Conservation (phyloP, 2,329 filamentous ascomycete species). For the Leptographium lundbergii region DNA sequence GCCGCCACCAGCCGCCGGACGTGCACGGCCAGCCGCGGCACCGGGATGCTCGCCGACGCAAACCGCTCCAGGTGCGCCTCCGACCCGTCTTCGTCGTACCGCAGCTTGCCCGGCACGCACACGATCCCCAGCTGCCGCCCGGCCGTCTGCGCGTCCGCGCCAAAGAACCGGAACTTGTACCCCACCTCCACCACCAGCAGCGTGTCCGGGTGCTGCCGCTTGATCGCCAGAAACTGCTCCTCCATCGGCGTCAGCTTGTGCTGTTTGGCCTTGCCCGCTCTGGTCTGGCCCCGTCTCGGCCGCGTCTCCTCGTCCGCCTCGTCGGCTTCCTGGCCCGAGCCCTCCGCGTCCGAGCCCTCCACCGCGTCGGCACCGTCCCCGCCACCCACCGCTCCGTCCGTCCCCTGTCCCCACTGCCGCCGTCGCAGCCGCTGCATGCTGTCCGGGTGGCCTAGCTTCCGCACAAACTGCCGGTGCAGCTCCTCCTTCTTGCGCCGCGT, state of each 20-base stretch:
- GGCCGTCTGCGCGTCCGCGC: slow-evolving; percentile 81
- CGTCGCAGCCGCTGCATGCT: slow-evolving; percentile 57
- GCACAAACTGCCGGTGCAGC: slow-evolving; percentile 74
- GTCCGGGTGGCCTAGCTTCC: slow-evolving; percentile 78
- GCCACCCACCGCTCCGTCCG: slow-evolving; percentile 55
- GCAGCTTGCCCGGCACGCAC: slow-evolving; percentile 88
- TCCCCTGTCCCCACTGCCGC: slow-evolving; percentile 24
- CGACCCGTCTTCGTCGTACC: slow-evolving; percentile 87
- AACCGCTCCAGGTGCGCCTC: slow-evolving; percentile 89
- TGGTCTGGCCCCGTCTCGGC: slow-evolving; percentile 31
- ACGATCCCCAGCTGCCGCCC: slow-evolving; percentile 89
- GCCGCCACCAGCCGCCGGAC: slow-evolving; percentile 85
- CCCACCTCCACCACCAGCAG: slow-evolving; percentile 88
- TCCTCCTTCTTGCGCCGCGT: slow-evolving; percentile 49
- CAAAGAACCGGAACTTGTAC: slow-evolving; percentile 96
- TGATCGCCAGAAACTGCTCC: slow-evolving; percentile 85
- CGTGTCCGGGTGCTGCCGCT: slow-evolving; percentile 79
- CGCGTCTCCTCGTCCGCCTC: slow-evolving; percentile 26
- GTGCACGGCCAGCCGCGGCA: slow-evolving; percentile 82
- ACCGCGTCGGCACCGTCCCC: slow-evolving; percentile 35
- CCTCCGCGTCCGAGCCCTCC: slow-evolving; percentile 67
- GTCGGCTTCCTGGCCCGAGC: slow-evolving; percentile 69
- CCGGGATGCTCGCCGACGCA: slow-evolving; percentile 89
- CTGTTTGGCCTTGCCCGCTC: slow-evolving; percentile 52
- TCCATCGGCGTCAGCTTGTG: slow-evolving; percentile 92